These are phyloP conservation scores for Physcomitrium patens DNA, from an alignment of 225 moss, liverwort and hornwort genomes.

Conservation along the genomic window DNA sequence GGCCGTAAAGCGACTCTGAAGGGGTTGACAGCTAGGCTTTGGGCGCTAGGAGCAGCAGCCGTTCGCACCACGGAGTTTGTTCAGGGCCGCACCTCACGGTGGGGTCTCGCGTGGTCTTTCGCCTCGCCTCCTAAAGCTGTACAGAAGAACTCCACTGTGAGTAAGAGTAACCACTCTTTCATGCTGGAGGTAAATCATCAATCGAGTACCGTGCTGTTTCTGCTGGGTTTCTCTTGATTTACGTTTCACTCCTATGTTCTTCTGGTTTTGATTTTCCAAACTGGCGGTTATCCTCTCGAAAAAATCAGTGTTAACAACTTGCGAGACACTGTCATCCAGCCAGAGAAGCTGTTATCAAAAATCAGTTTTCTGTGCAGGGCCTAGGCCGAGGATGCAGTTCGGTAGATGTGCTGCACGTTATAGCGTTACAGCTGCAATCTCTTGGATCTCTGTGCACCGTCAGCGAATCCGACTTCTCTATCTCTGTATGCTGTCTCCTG, in stretches of 20 bases:
- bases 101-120: slow-evolving; percentile 99
- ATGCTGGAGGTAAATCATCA: slow-evolving; percentile 74
- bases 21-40: slow-evolving; percentile 62
- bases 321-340: slow-evolving; percentile 3
- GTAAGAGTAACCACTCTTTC: slow-evolving; percentile 73
- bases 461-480: slow-evolving; percentile 67
- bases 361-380: slow-evolving; percentile 53
- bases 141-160: slow-evolving; percentile 36
- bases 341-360: slow-evolving; percentile 3
- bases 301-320: not conserved
- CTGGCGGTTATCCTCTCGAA: slow-evolving; percentile 9
- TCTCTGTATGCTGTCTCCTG: slow-evolving; percentile 52
- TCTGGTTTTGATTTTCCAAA: slow-evolving; percentile 4
- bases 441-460: slow-evolving; percentile 64
- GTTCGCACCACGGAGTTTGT: slow-evolving; percentile 97
- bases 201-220: not conserved
- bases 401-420: slow-evolving; percentile 68
- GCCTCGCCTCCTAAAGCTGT: slow-evolving; percentile 45
- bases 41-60: slow-evolving; percentile 75
- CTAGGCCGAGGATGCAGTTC: slow-evolving; percentile 72
- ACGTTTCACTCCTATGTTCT: not conserved
- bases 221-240: not conserved
- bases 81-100: slow-evolving; percentile 91
- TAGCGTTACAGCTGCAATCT: slow-evolving; percentile 64
- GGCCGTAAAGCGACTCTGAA: slow-evolving; percentile 95